Base-by-base conservation (phyloP, 1,139 yeast genomes). In the Yamadazyma dendronema region DNA sequence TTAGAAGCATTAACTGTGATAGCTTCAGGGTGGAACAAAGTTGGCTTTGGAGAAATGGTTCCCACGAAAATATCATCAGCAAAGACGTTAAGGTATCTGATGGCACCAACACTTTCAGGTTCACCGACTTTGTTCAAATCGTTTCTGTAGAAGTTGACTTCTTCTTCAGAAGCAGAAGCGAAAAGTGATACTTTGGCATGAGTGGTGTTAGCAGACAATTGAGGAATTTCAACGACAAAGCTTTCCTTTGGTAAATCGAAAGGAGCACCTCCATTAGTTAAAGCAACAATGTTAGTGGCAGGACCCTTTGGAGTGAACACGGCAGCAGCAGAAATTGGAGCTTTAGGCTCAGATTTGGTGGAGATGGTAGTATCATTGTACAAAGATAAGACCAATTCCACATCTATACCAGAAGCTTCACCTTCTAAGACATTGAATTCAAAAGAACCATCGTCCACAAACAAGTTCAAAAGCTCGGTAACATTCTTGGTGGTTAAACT, bases 11-110 rank as follows among this genome's bases (percentile, higher is more conserved):
- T 46, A n/a, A 48, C 32, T 13, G 47, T 27, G 27, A 46, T 36
- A 31, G 42, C 32, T 25, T 56, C 54, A 25, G 59, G 42, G 36
- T 56, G 62, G 50, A 48, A 56, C 33, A 59, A 50, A 22, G 53
- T 46, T 38, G 65, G 62, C 42, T 58, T 56, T 37, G 62, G 60
- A 29, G 51, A 41, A 29, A 58, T 37, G 5, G 62, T 41, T n/a
- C 52, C 47, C 27, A 56, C 44, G 35, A 46, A 58, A 24, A 53
- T 36, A 26, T 45, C 49, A 37, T 55, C 47, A 36, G 53, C 46
- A 34, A 47, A 59, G 10, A 59, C 51, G 37, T 57, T 57, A 30
- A 59, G 43, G 40, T 49, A 52, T 40, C 65, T 50, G 23, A 59
- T 39, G 16, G 63, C 63, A 34, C 46, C 47, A 16, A 42, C 46